These are phyloP conservation scores for Cyathus striatus DNA, from an alignment of 768 basidiomycete genomes.

Conservation along the genomic window DNA sequence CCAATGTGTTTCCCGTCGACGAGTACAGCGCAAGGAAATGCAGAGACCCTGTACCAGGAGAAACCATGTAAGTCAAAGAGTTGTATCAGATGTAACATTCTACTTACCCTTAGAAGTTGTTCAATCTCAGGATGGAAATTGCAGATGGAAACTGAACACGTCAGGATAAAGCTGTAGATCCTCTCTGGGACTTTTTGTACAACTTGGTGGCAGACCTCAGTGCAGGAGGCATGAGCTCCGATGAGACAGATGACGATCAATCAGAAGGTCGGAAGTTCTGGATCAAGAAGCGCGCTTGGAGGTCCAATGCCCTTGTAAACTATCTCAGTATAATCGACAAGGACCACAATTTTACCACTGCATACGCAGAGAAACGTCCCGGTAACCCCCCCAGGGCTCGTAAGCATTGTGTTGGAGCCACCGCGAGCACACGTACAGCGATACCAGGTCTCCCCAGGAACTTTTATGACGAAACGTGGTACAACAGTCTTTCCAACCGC, in stretches of 20 bases:
- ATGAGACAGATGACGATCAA: conserved; percentile 1
- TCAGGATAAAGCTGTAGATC: background rate
- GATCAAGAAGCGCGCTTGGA: conserved; percentile 3
- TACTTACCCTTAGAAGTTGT: background rate
- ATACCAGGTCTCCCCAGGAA: conserved; percentile 4
- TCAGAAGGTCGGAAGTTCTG: background rate
- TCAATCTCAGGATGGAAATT: background rate
- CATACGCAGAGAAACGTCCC: conserved; percentile 2
- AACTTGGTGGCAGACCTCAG: background rate
- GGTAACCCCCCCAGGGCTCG: conserved; percentile 3
- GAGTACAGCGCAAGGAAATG: too few relatives aligned
- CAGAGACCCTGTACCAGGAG: background rate
- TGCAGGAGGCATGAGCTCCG: conserved; percentile 3
- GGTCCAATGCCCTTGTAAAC: background rate
- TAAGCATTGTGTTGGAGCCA: background rate
- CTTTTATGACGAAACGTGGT: conserved; percentile 6
- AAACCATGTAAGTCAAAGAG: background rate
- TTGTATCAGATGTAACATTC: background rate
- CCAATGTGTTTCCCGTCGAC: background rate
- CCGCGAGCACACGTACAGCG: background rate
- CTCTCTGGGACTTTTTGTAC: conserved; percentile 4
- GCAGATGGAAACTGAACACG: background rate
- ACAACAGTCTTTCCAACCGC: conserved; percentile 1
- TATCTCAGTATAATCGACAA: conserved; percentile 6
- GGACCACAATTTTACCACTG: conserved; percentile 2